Conservation (phyloP, 2,329 filamentous ascomycete species). For the Aspergillus sp. region DNA sequence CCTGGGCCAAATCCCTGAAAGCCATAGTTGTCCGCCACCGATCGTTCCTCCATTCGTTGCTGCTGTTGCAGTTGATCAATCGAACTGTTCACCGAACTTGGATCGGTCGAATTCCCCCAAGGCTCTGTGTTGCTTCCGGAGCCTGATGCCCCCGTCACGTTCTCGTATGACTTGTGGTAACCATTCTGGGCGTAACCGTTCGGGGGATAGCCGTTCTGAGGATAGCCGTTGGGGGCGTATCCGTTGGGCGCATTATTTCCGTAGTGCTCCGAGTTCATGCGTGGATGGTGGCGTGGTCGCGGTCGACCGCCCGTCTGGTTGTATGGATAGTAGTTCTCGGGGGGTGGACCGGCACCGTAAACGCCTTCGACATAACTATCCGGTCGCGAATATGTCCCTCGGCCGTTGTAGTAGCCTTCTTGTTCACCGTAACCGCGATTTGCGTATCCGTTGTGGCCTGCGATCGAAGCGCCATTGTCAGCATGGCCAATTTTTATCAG, state of each 20-base stretch:
- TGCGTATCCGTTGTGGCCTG: conserved; percentile 31
- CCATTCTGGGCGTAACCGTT: conserved; percentile 40
- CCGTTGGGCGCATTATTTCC: conserved; percentile 32
- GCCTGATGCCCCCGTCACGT: conserved; percentile 66
- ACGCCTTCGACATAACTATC: conserved; percentile 45
- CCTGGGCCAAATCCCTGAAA: conserved; percentile 52
- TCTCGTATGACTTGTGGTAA: conserved; percentile 82
- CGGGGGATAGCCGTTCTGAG: conserved; percentile 34
- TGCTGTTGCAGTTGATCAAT: conserved; percentile 68
- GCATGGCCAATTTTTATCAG: not conserved
- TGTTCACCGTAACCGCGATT: conserved; percentile 33
- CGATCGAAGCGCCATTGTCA: not conserved
- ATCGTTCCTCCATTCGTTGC: conserved; percentile 30
- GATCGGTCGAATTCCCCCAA: conserved; percentile 79
- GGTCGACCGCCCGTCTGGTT: conserved; percentile 25
- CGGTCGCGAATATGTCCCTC: conserved; percentile 38
- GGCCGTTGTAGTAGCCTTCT: conserved; percentile 34
- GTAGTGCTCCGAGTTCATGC: conserved; percentile 37
- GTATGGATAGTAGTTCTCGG: conserved; percentile 48
- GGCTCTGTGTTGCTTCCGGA: conserved; percentile 71
- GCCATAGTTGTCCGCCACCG: conserved; percentile 62
- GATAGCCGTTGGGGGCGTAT: conserved; percentile 51
- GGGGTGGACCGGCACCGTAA: conserved; percentile 43
- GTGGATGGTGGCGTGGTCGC: conserved; percentile 33
- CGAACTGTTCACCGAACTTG: conserved; percentile 91